Percentiles rank a stretch among this genome's conserved stretches.
phyloP scores from a whole-genome alignment of 148 eudicot species.

The Dysphania ambrosioides region DNA sequence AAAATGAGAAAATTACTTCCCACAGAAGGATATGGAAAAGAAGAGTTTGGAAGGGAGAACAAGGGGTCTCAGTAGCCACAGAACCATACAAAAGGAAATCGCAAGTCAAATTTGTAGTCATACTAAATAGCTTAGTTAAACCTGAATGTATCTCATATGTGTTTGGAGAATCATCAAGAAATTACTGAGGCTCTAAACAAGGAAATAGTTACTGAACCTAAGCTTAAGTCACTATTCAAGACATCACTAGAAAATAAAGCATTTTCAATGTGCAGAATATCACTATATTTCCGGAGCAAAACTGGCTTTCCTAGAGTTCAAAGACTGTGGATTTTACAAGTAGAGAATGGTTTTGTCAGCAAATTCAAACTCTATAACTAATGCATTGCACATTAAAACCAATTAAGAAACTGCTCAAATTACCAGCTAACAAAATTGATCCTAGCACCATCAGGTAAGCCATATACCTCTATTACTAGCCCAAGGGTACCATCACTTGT shows the following conservation, averaged over 20 bases:
- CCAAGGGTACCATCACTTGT: slow-evolving; percentile 72
- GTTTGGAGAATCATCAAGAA: not conserved
- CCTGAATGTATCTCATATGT: not conserved
- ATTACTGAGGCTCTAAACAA: not conserved
- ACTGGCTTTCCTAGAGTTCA: not conserved
- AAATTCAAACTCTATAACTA: not conserved
- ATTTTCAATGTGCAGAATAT: not conserved
- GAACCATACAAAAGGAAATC: not conserved
- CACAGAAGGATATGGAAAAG: not conserved
- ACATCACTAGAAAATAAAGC: not conserved
- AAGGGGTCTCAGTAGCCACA: not conserved
- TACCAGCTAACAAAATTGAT: slow-evolving; percentile 91
- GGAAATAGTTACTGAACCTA: not conserved
- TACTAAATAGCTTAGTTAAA: not conserved
- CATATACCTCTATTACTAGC: slow-evolving; percentile 69
- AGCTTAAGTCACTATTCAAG: not conserved
- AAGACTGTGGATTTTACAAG: not conserved
- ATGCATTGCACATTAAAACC: not conserved
- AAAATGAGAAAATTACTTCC: not conserved
- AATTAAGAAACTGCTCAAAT: slow-evolving; percentile 15
- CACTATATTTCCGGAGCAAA: not conserved
- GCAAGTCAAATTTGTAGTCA: not conserved
- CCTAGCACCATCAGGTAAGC: slow-evolving; percentile 90
- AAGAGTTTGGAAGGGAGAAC: not conserved
- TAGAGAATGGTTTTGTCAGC: not conserved